Base-by-base conservation (phyloP, 352 stramenopile species). In the Phytophthora meadii region DNA sequence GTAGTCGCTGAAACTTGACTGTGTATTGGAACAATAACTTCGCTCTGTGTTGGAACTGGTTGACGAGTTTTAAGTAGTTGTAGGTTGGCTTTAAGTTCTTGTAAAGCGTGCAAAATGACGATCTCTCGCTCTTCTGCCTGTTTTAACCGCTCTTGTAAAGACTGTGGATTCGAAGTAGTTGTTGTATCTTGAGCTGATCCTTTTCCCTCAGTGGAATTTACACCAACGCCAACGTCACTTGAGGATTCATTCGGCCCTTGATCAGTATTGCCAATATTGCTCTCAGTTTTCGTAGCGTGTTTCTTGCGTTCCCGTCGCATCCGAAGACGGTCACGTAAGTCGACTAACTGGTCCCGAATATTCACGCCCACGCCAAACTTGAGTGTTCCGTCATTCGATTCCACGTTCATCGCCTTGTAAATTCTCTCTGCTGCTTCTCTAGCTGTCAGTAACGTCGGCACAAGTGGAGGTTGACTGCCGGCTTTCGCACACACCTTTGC, bases 361-460 rank as follows among this genome's bases (percentile, higher is more conserved):
- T 56, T 63, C 12, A 50, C 56, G 14, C 65, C 54, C 15, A 78
- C 65, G 0, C 70, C 70, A 55, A 70, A 78, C 44, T 76, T 75
- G 14, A 78, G 40, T 0, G 56, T 65, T 4, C 47, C 12, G 45
- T 78, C 70, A 14, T 60, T 51, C 7, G 68, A 24, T 5, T 73
- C 62, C 12, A 47, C 49, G n/a, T 76, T 70, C 19, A 78, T 76
- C 0, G 69, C 54, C 2, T 40, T 72, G 24, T 74, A 77, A 22
- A 77, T 72, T 0, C 60, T 19, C 17, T 74, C 65, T 1, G 65
- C 69, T 2, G 69, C 58, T 12, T 74, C 54, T 10, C 37, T 49
- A 58, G 46, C 28, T 48, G 66, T 70, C 5, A 74, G 28, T 1
- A 41, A n/a, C 3, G 48, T n/a, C 45, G 50, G 36, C 48, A 59